A percentile compares a stretch with the other conserved stretches of the same genome.
These are phyloP conservation scores for Pseudocercospora cruenta DNA, from an alignment of 2,329 filamentous ascomycete genomes.

Conservation along the genomic window DNA sequence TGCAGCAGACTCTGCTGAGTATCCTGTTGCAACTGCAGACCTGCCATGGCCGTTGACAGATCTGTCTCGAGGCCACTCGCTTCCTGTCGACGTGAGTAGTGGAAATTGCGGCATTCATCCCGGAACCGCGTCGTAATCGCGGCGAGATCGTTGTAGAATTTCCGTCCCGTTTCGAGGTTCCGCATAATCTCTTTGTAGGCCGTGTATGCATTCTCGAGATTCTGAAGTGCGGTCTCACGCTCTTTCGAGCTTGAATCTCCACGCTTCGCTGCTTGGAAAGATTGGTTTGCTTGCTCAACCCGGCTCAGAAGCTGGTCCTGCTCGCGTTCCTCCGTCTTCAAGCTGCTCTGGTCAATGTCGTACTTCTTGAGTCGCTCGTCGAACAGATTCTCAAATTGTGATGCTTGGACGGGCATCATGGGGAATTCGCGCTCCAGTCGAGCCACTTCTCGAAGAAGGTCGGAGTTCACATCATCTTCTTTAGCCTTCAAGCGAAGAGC, in stretches of 20 bases:
- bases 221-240: constrained; percentile 83
- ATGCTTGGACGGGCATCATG: constrained; percentile 79
- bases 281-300: constrained; percentile 73
- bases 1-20: constrained; percentile 47
- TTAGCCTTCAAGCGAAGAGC: constrained; percentile 76
- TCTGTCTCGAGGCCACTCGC: constrained; percentile 75
- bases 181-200: constrained; percentile 96
- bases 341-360: constrained; percentile 72
- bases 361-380: constrained; percentile 81
- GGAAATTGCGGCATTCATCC: constrained; percentile 78
- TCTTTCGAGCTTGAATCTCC: constrained; percentile 71
- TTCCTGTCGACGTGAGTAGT: constrained; percentile 78
- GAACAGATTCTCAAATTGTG: constrained; percentile 91
- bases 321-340: constrained; percentile 73
- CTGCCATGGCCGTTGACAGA: constrained; percentile 63
- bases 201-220: constrained; percentile 85
- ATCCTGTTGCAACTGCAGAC: constrained; percentile 54
- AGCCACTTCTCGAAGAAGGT: constrained; percentile 80
- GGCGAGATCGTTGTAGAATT: constrained; percentile 95
- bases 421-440: constrained; percentile 85
- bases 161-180: constrained; percentile 87
- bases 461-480: constrained; percentile 81
- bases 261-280: constrained; percentile 73
- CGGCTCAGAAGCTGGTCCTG: constrained; percentile 73
- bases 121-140: constrained; percentile 84